Conservation (phyloP, 768 basidiomycete species). For the Trametes coccinea region DNA sequence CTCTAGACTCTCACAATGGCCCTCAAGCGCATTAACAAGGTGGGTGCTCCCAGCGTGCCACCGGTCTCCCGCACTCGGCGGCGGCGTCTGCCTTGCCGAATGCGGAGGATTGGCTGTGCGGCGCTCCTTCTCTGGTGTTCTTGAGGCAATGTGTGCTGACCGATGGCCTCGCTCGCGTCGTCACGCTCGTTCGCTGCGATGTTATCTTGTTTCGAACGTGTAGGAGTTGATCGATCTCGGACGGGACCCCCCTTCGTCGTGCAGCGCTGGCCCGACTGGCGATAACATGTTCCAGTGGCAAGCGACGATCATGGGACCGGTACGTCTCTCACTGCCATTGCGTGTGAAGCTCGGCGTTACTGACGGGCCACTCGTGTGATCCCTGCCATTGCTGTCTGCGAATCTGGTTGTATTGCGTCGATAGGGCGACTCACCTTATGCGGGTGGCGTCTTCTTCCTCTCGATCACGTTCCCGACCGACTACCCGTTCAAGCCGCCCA, state of each 20-base stretch:
- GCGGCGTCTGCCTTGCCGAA: constrained; percentile 9
- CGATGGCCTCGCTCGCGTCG: not conserved
- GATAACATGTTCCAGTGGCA: constrained; percentile 99
- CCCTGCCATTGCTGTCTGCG: not conserved
- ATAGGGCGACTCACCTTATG: constrained; percentile 95
- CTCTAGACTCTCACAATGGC: constrained; percentile 60
- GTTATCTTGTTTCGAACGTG: constrained; percentile 2
- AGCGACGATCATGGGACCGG: constrained; percentile 99
- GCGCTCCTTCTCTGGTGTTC: constrained; percentile 2
- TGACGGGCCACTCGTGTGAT: constrained; percentile 9
- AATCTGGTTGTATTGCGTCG: constrained; percentile 21
- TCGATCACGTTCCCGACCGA: constrained; percentile 93
- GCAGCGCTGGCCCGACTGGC: constrained; percentile 96
- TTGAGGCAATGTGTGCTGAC: not conserved
- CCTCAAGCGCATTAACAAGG: constrained; percentile 99
- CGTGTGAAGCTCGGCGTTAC: constrained; percentile 9
- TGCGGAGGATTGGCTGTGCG: constrained; percentile 11
- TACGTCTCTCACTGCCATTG: constrained; percentile 45
- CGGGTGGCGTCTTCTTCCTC: constrained; percentile 99
- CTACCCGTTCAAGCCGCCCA: constrained; percentile 99
- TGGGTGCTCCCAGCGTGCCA: constrained; percentile 34
- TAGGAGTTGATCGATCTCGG: constrained; percentile 99
- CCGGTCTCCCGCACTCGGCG: not conserved
- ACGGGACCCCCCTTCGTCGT: constrained; percentile 98
- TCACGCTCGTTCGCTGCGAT: not conserved